Percentiles rank a stretch among this genome's conserved stretches.
phyloP scores from a whole-genome alignment of 371 early-diverging fungal species.

The Lichtheimia corymbifera region DNA sequence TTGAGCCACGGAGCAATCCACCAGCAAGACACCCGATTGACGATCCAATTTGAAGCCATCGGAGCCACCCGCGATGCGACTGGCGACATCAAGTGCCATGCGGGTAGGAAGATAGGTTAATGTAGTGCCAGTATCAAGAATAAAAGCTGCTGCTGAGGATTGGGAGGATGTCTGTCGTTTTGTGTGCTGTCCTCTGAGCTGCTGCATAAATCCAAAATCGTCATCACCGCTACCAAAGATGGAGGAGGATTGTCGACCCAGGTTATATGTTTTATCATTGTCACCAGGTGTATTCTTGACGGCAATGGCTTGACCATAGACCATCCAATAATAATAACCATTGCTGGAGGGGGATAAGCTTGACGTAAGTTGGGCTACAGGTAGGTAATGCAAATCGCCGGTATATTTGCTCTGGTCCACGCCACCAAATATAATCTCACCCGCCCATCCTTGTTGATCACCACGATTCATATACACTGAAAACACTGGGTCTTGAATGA shows the following conservation, averaged over 20 bases:
- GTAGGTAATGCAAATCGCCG: slow-evolving; percentile 51
- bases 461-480: slow-evolving; percentile 40
- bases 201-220: no score
- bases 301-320: slow-evolving; percentile 43
- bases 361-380: slow-evolving; percentile 34
- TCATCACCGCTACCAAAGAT: no score
- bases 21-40: slow-evolving; percentile 34
- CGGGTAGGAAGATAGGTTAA: slow-evolving; percentile 41
- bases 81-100: slow-evolving; percentile 32
- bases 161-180: background rate
- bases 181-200: background rate
- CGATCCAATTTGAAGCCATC: slow-evolving; percentile 31
- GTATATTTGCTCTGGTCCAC: slow-evolving; percentile 51
- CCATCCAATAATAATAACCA: slow-evolving; percentile 50
- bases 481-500: slow-evolving; percentile 42
- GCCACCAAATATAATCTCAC: slow-evolving; percentile 64
- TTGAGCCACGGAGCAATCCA: slow-evolving; percentile 30
- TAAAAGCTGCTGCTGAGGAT: slow-evolving; percentile 28
- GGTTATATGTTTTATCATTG: slow-evolving; percentile 14
- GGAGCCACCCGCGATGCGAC: slow-evolving; percentile 25
- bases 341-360: slow-evolving; percentile 3
- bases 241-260: background rate
- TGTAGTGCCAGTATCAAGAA: slow-evolving; percentile 52
- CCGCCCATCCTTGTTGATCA: slow-evolving; percentile 37
- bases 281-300: slow-evolving; percentile 21